These are phyloP conservation scores for Penicillium sp. DNA, from an alignment of 2,329 filamentous ascomycete species.

Conservation along the genomic window DNA sequence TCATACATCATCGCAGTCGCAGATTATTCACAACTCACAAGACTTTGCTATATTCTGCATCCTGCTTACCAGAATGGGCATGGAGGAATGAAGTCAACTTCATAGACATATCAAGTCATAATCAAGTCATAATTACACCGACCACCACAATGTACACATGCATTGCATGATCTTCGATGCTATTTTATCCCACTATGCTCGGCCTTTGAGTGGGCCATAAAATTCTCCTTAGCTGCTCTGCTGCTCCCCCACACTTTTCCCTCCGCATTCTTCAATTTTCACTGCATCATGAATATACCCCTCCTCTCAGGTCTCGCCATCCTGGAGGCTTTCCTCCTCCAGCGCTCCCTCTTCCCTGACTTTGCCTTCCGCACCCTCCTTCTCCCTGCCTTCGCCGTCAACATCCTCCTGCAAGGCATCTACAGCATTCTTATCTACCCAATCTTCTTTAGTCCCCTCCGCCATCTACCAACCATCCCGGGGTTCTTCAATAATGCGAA, in stretches of 20 bases:
- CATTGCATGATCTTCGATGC: too few relatives aligned
- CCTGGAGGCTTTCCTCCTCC: slow-evolving; percentile 34
- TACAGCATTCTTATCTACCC: slow-evolving; percentile 56
- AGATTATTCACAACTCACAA: background rate
- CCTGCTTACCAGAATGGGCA: background rate
- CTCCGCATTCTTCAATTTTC: background rate
- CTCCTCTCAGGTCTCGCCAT: slow-evolving; percentile 27
- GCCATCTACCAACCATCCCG: slow-evolving; percentile 52
- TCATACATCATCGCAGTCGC: background rate
- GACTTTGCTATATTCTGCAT: background rate
- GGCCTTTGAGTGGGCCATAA: background rate
- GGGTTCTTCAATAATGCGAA: slow-evolving; percentile 30
- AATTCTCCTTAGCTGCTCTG: background rate
- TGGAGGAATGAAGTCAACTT: too few relatives aligned
- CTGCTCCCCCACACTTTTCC: background rate
- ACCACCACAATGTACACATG: too few relatives aligned
- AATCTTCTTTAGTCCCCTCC: slow-evolving; percentile 54
- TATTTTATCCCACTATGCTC: too few relatives aligned
- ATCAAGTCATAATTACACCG: too few relatives aligned
- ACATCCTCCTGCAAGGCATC: slow-evolving; percentile 28
- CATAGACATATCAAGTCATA: too few relatives aligned
- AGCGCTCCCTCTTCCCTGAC: slow-evolving; percentile 31
- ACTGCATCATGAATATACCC: slow-evolving; percentile 5
- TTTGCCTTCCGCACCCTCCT: slow-evolving; percentile 29
- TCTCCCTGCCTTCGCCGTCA: slow-evolving; percentile 28